Percentiles rank a stretch among this genome's conserved stretches.
Evolutionary conservation across 1,284 basidiomycete species (phyloP).

Genomic region (Cryptococcus maquisensis): DNA sequence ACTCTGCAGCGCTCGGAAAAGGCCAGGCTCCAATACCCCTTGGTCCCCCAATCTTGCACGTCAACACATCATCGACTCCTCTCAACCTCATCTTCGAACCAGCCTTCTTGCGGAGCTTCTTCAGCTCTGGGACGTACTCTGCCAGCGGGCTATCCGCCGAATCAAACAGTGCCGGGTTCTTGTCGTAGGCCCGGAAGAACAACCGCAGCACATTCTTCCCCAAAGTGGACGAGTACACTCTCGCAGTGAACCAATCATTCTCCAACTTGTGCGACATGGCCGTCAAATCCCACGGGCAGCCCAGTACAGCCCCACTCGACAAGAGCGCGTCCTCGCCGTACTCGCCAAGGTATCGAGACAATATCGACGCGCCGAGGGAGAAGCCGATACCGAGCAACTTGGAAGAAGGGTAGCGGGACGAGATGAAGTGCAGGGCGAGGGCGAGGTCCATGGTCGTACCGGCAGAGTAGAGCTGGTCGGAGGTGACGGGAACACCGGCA

Average conservation of each 20-base stretch:
- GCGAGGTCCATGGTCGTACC: slow-evolving; percentile 78
- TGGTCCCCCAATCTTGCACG: slow-evolving; percentile 70
- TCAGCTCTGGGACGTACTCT: slow-evolving; percentile 18
- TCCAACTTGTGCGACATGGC: slow-evolving; percentile 53
- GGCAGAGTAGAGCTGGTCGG: slow-evolving; percentile 74
- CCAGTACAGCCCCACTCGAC: slow-evolving; percentile 69
- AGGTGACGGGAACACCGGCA: slow-evolving; percentile 70
- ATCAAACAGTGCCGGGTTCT: slow-evolving; percentile 29
- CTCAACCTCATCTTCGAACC: slow-evolving; percentile 19
- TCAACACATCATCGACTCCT: slow-evolving; percentile 57
- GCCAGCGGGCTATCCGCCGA: slow-evolving; percentile 10
- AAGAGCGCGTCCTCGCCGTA: slow-evolving; percentile 75
- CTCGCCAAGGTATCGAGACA: slow-evolving; percentile 87
- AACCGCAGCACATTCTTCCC: slow-evolving; percentile 69
- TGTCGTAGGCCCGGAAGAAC: slow-evolving; percentile 59
- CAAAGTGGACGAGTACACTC: slow-evolving; percentile 79
- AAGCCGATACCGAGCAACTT: slow-evolving; percentile 85
- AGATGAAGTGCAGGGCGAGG: slow-evolving; percentile 72
- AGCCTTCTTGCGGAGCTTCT: slow-evolving; percentile 14
- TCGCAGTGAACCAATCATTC: slow-evolving; percentile 60
- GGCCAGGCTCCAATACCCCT: slow-evolving; percentile 62
- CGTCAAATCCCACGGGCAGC: slow-evolving; percentile 55
- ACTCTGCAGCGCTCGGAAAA: slow-evolving; percentile 68
- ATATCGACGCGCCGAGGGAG: slow-evolving; percentile 87
- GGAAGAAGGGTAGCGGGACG: slow-evolving; percentile 68